A percentile compares a stretch with the other conserved stretches of the same genome.
Evolutionary conservation across 805 yeast genomes (phyloP).

Genomic region (Pichia rugopelliculosa): DNA sequence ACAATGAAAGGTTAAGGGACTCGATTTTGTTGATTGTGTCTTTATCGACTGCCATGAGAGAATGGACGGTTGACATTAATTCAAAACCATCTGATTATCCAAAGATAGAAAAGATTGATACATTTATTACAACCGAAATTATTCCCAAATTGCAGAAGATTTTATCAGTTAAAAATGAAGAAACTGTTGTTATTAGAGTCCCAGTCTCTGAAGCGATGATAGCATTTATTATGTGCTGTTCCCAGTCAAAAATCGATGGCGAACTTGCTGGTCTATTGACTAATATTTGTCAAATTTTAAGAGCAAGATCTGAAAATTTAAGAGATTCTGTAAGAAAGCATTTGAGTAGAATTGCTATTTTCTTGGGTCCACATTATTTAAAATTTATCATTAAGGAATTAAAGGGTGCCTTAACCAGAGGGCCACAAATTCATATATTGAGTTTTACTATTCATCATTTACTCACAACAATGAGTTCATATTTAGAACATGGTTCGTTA

Average conservation of each 20-base stretch:
- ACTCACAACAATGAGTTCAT: slow-evolving; percentile 40
- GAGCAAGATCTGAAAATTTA: slow-evolving; percentile 78
- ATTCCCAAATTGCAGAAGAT: slow-evolving; percentile 55
- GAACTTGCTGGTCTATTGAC: slow-evolving; percentile 80
- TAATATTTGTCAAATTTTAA: slow-evolving; percentile 77
- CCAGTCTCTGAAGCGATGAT: slow-evolving; percentile 79
- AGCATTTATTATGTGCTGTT: slow-evolving; percentile 54
- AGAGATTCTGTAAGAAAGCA: slow-evolving; percentile 81
- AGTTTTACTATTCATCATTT: slow-evolving; percentile 80
- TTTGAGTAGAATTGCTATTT: slow-evolving; percentile 52
- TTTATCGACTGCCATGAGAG: slow-evolving; percentile 39
- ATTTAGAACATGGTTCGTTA: slow-evolving; percentile 60
- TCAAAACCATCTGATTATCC: slow-evolving; percentile 30
- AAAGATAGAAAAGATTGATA: slow-evolving; percentile 32
- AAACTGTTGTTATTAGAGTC: slow-evolving; percentile 65
- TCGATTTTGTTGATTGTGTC: slow-evolving; percentile 52
- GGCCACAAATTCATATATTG: slow-evolving; percentile 89
- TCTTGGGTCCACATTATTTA: slow-evolving; percentile 68
- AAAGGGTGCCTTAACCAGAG: slow-evolving; percentile 70
- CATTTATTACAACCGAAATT: slow-evolving; percentile 47
- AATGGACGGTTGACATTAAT: slow-evolving; percentile 10
- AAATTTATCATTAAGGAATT: slow-evolving; percentile 72
- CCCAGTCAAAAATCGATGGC: slow-evolving; percentile 44
- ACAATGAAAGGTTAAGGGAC: slow-evolving; percentile 43
- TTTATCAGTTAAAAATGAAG: slow-evolving; percentile 63